These are phyloP conservation scores for Hymenoscyphus occultus DNA, from an alignment of 2,329 filamentous ascomycete species.

Conservation along the genomic window DNA sequence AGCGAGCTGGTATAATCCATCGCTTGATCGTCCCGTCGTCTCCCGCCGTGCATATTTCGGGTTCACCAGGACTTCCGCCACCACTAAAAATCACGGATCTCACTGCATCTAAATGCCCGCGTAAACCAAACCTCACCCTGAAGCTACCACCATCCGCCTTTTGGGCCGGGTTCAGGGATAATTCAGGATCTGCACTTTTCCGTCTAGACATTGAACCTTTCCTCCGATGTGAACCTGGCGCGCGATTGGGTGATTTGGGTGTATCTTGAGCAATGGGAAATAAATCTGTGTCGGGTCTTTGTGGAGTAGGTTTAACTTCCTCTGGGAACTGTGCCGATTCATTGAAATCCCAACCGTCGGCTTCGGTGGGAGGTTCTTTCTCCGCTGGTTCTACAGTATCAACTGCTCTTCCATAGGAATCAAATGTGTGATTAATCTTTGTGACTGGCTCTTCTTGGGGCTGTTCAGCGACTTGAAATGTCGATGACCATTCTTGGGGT, in stretches of 20 bases:
- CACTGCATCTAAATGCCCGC: slow-evolving; percentile 91
- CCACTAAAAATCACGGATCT: slow-evolving; percentile 95
- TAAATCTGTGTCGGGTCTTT: slow-evolving; percentile 78
- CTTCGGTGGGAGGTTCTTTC: slow-evolving; percentile 49
- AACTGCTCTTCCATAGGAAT: slow-evolving; percentile 54
- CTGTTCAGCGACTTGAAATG: slow-evolving; percentile 31
- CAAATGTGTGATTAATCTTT: slow-evolving; percentile 56
- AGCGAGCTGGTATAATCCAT: slow-evolving; percentile 86
- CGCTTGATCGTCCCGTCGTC: slow-evolving; percentile 96
- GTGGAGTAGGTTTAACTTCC: slow-evolving; percentile 48
- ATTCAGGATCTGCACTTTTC: slow-evolving; percentile 65
- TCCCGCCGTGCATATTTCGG: slow-evolving; percentile 92
- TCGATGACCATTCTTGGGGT: slow-evolving; percentile 38
- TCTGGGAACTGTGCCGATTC: slow-evolving; percentile 65
- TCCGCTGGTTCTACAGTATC: slow-evolving; percentile 37
- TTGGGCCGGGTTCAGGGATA: slow-evolving; percentile 51
- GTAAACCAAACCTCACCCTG: slow-evolving; percentile 86
- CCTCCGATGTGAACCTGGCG: slow-evolving; percentile 67
- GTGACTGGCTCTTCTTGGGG: slow-evolving; percentile 53
- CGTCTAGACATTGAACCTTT: slow-evolving; percentile 76
- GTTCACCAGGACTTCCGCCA: slow-evolving; percentile 90
- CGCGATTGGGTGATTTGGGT: slow-evolving; percentile 75
- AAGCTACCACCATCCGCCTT: slow-evolving; percentile 75
- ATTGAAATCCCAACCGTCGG: slow-evolving; percentile 91
- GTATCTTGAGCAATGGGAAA: slow-evolving; percentile 80